Evolutionary conservation across 2,329 filamentous ascomycete species (phyloP).

Genomic region (Herpotrichia juniperi): DNA sequence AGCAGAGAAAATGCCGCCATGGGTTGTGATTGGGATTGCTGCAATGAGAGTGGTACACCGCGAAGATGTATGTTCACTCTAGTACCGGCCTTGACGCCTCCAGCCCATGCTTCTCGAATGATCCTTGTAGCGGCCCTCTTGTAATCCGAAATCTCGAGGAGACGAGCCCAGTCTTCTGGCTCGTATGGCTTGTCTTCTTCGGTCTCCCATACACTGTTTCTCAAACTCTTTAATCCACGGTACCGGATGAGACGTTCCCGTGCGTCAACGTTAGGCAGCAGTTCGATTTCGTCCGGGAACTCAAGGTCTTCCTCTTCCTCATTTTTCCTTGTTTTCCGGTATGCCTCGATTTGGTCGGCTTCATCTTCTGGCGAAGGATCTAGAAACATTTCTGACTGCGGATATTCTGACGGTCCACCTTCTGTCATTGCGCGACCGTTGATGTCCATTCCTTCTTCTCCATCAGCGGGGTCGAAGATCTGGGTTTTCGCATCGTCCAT

Average conservation of each 20-base stretch:
- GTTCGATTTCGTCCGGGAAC: constrained; percentile 96
- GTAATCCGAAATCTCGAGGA: constrained; percentile 90
- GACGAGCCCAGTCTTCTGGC: constrained; percentile 85
- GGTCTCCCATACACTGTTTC: constrained; percentile 86
- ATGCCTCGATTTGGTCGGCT: constrained; percentile 79
- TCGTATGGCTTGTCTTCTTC: constrained; percentile 86
- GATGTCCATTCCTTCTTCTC: constrained; percentile 67
- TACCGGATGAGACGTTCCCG: constrained; percentile 86
- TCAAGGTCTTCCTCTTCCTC: constrained; percentile 91
- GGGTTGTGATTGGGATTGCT: constrained; percentile 62
- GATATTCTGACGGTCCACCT: constrained; percentile 83
- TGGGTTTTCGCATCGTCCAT: constrained; percentile 59
- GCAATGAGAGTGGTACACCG: constrained; percentile 61
- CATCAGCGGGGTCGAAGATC: constrained; percentile 77
- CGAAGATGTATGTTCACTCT: constrained; percentile 80
- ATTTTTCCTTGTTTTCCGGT: constrained; percentile 75
- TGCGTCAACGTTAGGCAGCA: constrained; percentile 85
- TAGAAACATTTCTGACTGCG: constrained; percentile 90
- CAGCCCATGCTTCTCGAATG: constrained; percentile 82
- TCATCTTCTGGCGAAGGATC: constrained; percentile 83
- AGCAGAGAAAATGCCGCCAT: constrained; percentile 84
- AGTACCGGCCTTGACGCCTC: constrained; percentile 83
- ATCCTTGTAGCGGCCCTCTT: constrained; percentile 78
- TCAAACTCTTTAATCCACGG: constrained; percentile 88
- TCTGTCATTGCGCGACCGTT: constrained; percentile 70